Conservation (phyloP, 495 filamentous ascomycete genomes). For the Staphylotrichum tortipilum region DNA sequence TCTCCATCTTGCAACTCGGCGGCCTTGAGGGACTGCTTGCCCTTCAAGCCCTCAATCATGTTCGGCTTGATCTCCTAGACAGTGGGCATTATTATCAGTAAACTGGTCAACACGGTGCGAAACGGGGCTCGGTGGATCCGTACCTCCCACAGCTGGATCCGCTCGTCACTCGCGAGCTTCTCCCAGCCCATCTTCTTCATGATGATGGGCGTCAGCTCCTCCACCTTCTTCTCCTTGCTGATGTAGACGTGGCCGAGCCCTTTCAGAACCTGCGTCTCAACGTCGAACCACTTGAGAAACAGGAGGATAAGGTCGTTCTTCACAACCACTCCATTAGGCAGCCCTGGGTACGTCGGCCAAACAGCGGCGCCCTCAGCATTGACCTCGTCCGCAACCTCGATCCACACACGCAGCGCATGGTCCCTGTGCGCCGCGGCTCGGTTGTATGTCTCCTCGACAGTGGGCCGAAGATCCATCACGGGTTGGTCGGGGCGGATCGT, state of each 20-base stretch:
- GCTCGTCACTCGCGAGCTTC: conserved; percentile 38
- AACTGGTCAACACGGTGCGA: too few relatives aligned
- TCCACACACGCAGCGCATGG: conserved; percentile 73
- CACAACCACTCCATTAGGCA: conserved; percentile 39
- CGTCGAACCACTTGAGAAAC: conserved; percentile 89
- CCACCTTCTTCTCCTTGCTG: conserved; percentile 74
- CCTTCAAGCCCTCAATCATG: conserved; percentile 94
- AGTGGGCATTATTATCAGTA: too few relatives aligned
- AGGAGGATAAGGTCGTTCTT: conserved; percentile 59
- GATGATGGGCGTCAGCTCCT: conserved; percentile 74
- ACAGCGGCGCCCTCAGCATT: conserved; percentile 53
- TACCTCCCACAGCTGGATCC: conserved; percentile 69
- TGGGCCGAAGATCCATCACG: conserved; percentile 65
- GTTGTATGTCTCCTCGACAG: conserved; percentile 68
- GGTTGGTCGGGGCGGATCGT: conserved; percentile 85
- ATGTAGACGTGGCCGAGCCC: conserved; percentile 80
- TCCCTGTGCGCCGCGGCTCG: conserved; percentile 54
- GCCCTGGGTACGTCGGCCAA: conserved; percentile 52
- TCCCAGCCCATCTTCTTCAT: conserved; percentile 80
- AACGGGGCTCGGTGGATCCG: neutral
- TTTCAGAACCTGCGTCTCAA: conserved; percentile 58
- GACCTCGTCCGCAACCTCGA: conserved; percentile 61
- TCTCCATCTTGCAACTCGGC: conserved; percentile 97
- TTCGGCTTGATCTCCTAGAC: conserved; percentile 85
- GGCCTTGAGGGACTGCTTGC: conserved; percentile 74